Evolutionary conservation across 805 yeast genomes (phyloP).

Genomic region (Clavispora santaluciae): DNA sequence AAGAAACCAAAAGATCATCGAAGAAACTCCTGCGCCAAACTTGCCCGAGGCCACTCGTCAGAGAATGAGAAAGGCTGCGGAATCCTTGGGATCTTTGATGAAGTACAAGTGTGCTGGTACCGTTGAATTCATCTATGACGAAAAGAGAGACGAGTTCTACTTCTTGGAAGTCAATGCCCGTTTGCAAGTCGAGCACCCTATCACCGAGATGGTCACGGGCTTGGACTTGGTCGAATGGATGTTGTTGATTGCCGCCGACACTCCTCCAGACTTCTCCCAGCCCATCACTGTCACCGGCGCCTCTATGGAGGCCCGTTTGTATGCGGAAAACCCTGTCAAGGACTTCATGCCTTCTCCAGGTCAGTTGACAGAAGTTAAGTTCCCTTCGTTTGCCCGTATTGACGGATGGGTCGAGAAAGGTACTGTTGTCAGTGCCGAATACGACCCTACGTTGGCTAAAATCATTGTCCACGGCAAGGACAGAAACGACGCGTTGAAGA

Average conservation of each 20-base stretch:
- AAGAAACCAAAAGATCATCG: slow-evolving; percentile 93
- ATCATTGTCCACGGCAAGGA: slow-evolving; percentile 92
- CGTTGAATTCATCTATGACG: slow-evolving; percentile 91
- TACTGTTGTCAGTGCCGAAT: slow-evolving; percentile 82
- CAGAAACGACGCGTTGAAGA: slow-evolving; percentile 75
- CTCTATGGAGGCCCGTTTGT: slow-evolving; percentile 93
- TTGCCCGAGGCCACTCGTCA: slow-evolving; percentile 75
- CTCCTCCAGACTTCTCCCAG: slow-evolving; percentile 71
- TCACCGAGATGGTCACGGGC: slow-evolving; percentile 93
- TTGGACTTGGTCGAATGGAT: slow-evolving; percentile 96
- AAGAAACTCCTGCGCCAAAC: slow-evolving; percentile 97
- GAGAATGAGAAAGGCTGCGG: slow-evolving; percentile 78
- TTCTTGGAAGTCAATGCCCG: slow-evolving; percentile 96
- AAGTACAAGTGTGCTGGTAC: slow-evolving; percentile 97
- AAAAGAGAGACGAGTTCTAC: slow-evolving; percentile 80
- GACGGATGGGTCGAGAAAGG: slow-evolving; percentile 95
- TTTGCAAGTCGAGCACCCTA: slow-evolving; percentile 96
- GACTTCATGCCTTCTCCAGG: slow-evolving; percentile 97
- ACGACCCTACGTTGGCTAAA: slow-evolving; percentile 94
- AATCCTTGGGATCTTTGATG: slow-evolving; percentile 73
- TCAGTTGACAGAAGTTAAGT: slow-evolving; percentile 74
- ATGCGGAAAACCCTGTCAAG: slow-evolving; percentile 95
- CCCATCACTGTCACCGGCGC: slow-evolving; percentile 70
- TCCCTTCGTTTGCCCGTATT: slow-evolving; percentile 89
- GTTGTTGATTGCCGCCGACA: slow-evolving; percentile 86